Percentiles rank a stretch among this genome's conserved stretches.
These are phyloP conservation scores for sorghum (Sorghum bicolor) DNA, from an alignment of 176 grass and related monocot species.

Conservation along the genomic window DNA sequence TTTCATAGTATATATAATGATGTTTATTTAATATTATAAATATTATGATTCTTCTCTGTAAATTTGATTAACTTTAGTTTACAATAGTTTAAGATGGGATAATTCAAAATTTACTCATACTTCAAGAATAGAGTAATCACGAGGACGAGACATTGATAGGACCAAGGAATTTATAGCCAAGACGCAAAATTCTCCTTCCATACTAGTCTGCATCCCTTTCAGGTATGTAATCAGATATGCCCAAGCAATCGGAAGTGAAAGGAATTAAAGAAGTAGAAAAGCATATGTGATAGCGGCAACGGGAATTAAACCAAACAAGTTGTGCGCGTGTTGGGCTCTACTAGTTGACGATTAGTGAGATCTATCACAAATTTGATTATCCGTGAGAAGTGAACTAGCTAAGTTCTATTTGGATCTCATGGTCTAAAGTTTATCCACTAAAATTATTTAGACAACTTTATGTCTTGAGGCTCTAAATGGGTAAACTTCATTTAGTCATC, in stretches of 20 bases:
- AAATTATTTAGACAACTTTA: background rate
- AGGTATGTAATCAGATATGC: background rate
- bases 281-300: background rate
- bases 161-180: background rate
- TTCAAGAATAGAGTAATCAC: background rate
- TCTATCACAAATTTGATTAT: background rate
- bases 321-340: background rate
- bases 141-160: conserved; percentile 29
- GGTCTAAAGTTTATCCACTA: background rate
- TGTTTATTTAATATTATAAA: background rate
- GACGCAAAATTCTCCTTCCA: conserved; percentile 4
- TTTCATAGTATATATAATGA: background rate
- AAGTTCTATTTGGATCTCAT: too few relatives aligned
- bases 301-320: background rate
- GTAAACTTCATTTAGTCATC: too few relatives aligned
- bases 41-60: background rate
- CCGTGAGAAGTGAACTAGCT: rapidly evolving
- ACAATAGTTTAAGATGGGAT: background rate
- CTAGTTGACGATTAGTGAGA: background rate
- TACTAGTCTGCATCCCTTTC: conserved; percentile 30
- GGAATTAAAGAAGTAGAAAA: background rate
- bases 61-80: background rate
- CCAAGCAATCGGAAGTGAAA: background rate
- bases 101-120: background rate
- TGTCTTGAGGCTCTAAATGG: rapidly evolving